phyloP scores from a whole-genome alignment of 805 yeast species.

The Yarrowia phangngaensis region DNA sequence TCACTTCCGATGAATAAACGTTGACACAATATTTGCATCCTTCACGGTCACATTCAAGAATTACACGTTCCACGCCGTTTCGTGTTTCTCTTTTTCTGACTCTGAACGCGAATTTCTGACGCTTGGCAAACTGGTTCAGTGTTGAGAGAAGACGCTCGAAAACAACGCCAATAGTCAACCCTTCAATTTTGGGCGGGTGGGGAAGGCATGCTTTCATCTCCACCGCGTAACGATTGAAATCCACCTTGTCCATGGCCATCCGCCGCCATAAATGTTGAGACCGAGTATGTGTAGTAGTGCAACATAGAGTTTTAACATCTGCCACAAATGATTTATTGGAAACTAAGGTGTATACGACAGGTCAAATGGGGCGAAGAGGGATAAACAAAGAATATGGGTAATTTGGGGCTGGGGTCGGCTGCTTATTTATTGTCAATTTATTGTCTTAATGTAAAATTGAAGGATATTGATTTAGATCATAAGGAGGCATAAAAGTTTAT shows the following conservation, averaged over 20 bases:
- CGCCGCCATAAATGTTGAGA: too few relatives aligned
- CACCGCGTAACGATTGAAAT: conserved; percentile 11
- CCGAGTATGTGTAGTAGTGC: too few relatives aligned
- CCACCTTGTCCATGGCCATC: conserved; percentile 9
- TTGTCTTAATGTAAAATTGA: too few relatives aligned
- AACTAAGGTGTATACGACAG: too few relatives aligned
- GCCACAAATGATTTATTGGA: too few relatives aligned
- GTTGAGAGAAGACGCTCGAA: background rate
- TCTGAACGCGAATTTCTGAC: background rate
- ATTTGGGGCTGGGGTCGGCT: too few relatives aligned
- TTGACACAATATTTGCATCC: background rate
- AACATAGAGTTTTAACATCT: too few relatives aligned
- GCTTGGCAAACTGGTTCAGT: conserved; percentile 2
- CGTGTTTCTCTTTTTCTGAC: background rate
- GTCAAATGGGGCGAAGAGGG: too few relatives aligned
- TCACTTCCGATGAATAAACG: background rate
- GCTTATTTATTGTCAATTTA: too few relatives aligned
- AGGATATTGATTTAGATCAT: too few relatives aligned
- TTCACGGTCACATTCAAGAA: background rate
- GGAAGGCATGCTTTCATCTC: conserved; percentile 2
- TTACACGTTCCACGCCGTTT: conserved; percentile 2
- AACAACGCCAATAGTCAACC: background rate
- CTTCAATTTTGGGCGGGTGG: conserved; percentile 1
- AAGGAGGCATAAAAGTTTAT: too few relatives aligned
- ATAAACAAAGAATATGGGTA: too few relatives aligned